Evolutionary conservation across 805 yeast species (phyloP).

Genomic region (Kazachstania bromeliacearum): DNA sequence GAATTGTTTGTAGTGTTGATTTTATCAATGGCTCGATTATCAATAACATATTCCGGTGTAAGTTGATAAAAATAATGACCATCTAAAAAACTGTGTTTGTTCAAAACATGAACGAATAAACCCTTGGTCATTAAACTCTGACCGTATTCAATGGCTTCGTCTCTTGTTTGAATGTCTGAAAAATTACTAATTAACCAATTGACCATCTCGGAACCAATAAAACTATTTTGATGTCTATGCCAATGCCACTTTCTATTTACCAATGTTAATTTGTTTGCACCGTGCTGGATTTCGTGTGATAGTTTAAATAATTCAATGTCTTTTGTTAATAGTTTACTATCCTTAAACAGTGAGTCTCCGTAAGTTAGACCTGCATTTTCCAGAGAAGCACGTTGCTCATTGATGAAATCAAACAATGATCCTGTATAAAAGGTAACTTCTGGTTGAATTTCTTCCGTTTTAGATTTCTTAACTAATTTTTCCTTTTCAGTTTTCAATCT

Average conservation of each 20-base stretch:
- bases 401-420: constrained; percentile 56
- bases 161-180: constrained; percentile 70
- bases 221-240: constrained; percentile 65
- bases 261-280: constrained; percentile 52
- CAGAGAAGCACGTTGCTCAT: constrained; percentile 39
- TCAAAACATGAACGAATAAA: constrained; percentile 71
- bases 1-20: constrained; percentile 5
- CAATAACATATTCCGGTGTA: constrained; percentile 38
- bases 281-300: constrained; percentile 53
- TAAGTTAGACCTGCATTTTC: constrained; percentile 26
- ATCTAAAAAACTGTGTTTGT: constrained; percentile 75
- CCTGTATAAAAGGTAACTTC: constrained; percentile 87
- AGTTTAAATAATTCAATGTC: constrained; percentile 42
- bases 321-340: constrained; percentile 35
- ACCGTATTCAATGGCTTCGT: constrained; percentile 76
- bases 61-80: constrained; percentile 88
- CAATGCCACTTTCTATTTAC: constrained; percentile 89
- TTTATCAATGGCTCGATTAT: constrained; percentile 9
- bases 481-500: constrained; percentile 39
- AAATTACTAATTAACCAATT: constrained; percentile 75
- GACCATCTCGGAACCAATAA: constrained; percentile 78
- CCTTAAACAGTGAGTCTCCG: constrained; percentile 30
- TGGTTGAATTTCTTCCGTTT: constrained; percentile 46
- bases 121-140: constrained; percentile 64
- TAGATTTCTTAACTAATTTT: constrained; percentile 23